Evolutionary conservation across 139 green algal genomes (phyloP).

Genomic region (Coccomyxa sp.): DNA sequence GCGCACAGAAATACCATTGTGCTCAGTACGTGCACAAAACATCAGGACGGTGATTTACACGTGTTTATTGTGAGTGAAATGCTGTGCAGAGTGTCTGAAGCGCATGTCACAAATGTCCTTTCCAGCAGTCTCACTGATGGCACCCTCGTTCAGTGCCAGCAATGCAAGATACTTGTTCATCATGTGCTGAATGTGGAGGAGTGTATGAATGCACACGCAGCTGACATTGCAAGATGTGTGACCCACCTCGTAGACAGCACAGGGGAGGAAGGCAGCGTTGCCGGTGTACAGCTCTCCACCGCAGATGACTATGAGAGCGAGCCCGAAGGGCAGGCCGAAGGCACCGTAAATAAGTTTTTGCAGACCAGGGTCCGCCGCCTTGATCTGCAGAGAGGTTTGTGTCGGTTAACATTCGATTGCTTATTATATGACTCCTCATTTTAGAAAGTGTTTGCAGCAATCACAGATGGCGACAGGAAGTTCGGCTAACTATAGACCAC

Average conservation of each 20-base stretch:
- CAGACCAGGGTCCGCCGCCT: constrained; percentile 5
- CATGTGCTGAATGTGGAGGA: no score
- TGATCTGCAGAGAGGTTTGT: not conserved
- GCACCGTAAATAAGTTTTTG: constrained; percentile 14
- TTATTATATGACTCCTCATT: no score
- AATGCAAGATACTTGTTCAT: no score
- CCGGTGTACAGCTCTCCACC: constrained; percentile 15
- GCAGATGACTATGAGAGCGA: constrained; percentile 20
- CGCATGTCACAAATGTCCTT: no score
- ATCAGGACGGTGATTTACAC: no score
- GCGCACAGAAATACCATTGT: constrained; percentile 1
- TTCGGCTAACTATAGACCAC: not conserved
- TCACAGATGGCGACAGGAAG: not conserved
- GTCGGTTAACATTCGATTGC: no score
- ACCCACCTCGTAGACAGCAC: constrained; percentile 17
- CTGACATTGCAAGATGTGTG: not conserved
- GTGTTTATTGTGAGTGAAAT: no score
- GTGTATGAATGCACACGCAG: not conserved
- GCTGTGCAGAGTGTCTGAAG: no score
- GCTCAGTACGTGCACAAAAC: no score
- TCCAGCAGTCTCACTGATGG: no score
- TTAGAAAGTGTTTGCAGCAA: not conserved
- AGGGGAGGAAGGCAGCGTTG: constrained; percentile 11
- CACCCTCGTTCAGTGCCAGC: no score
- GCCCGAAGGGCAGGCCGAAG: constrained; percentile 15